A percentile compares a stretch with the other conserved stretches of the same genome.
Conservation (phyloP, 2,329 filamentous ascomycete species). For the Nothophaeocryptopus gaeumannii region DNA sequence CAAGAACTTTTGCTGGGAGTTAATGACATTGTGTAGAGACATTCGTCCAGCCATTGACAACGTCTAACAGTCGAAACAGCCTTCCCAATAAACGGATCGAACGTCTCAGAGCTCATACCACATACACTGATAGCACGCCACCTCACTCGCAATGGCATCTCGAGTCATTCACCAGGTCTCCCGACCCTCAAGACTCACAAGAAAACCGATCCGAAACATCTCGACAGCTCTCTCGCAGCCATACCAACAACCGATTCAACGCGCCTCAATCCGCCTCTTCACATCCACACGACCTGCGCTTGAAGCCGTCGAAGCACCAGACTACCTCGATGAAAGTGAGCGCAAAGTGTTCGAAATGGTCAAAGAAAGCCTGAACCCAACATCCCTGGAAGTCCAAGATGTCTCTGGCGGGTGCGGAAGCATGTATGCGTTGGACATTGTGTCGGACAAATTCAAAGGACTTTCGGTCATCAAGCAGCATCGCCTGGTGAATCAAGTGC, state of each 20-base stretch:
- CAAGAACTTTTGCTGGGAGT: conserved; percentile 1
- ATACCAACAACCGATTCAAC: too few relatives aligned
- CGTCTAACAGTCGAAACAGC: too few relatives aligned
- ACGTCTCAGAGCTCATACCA: too few relatives aligned
- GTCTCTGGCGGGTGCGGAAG: conserved; percentile 80
- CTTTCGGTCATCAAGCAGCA: conserved; percentile 76
- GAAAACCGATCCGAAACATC: neutral
- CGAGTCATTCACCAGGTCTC: conserved; percentile 6
- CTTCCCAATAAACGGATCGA: too few relatives aligned
- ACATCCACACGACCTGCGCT: neutral
- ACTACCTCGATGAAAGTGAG: conserved; percentile 48
- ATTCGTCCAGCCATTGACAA: too few relatives aligned
- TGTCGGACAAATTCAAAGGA: conserved; percentile 68
- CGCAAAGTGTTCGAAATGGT: conserved; percentile 49
- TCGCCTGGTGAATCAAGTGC: conserved; percentile 70
- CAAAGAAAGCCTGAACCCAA: conserved; percentile 41
- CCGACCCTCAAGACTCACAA: neutral
- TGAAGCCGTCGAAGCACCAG: conserved; percentile 40
- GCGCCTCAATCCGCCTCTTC: neutral
- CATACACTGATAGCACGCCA: too few relatives aligned
- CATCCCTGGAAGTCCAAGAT: conserved; percentile 62
- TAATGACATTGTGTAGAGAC: too few relatives aligned
- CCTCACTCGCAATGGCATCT: conserved; percentile 4
- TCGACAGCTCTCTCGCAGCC: neutral
- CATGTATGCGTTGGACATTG: conserved; percentile 82